Percentiles rank a stretch among this genome's conserved stretches.
These are phyloP conservation scores for Antarctomyces pellizariae DNA, from an alignment of 495 filamentous ascomycete genomes.

Conservation along the genomic window DNA sequence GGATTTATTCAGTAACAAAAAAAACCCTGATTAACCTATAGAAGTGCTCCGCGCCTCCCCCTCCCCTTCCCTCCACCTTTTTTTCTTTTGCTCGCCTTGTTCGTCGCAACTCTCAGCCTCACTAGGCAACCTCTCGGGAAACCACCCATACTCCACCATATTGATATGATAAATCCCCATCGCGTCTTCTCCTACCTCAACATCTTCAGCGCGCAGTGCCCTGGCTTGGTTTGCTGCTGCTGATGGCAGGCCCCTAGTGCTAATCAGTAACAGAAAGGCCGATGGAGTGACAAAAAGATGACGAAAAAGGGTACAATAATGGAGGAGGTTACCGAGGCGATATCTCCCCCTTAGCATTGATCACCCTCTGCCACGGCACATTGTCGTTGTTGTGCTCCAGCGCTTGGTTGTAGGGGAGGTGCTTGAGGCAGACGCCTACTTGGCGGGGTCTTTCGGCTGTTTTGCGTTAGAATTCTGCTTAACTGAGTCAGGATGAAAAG, in stretches of 20 bases:
- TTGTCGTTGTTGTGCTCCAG: conserved; percentile 41
- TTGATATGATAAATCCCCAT: conserved; percentile 51
- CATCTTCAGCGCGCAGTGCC: conserved; percentile 41
- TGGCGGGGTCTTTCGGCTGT: conserved; percentile 50
- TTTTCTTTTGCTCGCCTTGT: no score
- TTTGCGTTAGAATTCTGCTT: not conserved
- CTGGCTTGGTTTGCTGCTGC: conserved; percentile 46
- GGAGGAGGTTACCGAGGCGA: conserved; percentile 39
- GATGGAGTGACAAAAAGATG: conserved; percentile 1
- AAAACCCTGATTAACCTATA: no score
- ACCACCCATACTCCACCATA: conserved; percentile 51
- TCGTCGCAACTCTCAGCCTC: no score
- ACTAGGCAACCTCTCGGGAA: conserved; percentile 31
- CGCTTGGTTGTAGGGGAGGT: conserved; percentile 33
- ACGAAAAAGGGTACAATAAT: conserved; percentile 1
- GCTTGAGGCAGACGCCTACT: conserved; percentile 72
- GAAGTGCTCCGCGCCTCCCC: no score
- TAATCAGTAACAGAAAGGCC: not conserved
- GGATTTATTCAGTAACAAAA: no score
- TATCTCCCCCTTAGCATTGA: conserved; percentile 67
- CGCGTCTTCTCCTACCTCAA: conserved; percentile 35
- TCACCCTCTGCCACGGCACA: conserved; percentile 87
- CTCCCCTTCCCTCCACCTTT: no score
- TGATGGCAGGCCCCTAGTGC: conserved; percentile 33
- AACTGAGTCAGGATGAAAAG: conserved; percentile 6